Evolutionary conservation across 257 asterid genomes (phyloP).

Genomic region (Penstemon barbatus): DNA sequence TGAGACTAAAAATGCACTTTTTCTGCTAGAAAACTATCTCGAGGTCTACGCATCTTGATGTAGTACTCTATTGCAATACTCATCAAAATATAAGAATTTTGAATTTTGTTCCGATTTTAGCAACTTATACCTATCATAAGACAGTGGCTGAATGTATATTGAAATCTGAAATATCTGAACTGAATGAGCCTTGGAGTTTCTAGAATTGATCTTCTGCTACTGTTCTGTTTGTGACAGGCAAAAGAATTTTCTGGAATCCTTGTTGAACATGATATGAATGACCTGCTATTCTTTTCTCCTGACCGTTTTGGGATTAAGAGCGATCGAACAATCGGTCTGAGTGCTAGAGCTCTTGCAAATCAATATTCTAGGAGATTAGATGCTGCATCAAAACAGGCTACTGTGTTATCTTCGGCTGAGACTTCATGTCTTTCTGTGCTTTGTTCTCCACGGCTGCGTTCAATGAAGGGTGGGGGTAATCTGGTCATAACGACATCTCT

Average conservation of each 20-base stretch:
- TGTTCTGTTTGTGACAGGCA: constrained; percentile 45
- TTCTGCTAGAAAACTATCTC: not conserved
- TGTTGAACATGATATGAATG: constrained; percentile 55
- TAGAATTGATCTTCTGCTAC: constrained; percentile 6
- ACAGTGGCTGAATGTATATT: not conserved
- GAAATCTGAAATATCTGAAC: not conserved
- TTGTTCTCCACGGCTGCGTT: constrained; percentile 47
- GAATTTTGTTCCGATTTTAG: not conserved
- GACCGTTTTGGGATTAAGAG: constrained; percentile 52
- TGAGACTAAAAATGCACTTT: too few species aligned
- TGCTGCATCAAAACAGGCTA: constrained; percentile 28
- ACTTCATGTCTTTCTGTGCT: constrained; percentile 37
- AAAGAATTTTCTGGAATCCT: constrained; percentile 51
- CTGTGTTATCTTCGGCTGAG: constrained; percentile 31
- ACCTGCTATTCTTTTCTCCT: constrained; percentile 54
- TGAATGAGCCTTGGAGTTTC: constrained; percentile 10
- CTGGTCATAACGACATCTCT: constrained; percentile 36
- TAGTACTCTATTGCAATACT: constrained; percentile 8
- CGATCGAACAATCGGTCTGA: constrained; percentile 38
- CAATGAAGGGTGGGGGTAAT: constrained; percentile 48
- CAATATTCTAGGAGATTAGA: constrained; percentile 46
- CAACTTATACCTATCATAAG: not conserved
- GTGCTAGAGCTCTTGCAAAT: constrained; percentile 46
- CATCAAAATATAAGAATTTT: not conserved
- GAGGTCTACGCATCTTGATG: not conserved